Evolutionary conservation across 176 grass and related monocot species (phyloP).

Genomic region (Poa annua): DNA sequence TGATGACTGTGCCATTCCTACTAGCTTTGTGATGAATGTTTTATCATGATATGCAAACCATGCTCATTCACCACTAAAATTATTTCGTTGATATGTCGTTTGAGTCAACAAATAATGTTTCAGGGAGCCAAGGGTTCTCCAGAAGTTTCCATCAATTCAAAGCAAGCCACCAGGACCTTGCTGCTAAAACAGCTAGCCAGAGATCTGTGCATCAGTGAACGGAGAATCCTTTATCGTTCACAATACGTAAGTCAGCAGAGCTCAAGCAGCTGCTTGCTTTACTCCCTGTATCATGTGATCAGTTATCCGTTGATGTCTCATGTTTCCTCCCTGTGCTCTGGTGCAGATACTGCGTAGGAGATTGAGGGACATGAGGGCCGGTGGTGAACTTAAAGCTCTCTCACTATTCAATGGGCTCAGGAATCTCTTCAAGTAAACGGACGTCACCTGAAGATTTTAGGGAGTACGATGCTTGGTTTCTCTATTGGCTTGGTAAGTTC

Average conservation of each 20-base stretch:
- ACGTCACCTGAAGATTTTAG: not conserved
- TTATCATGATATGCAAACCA: not conserved
- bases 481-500: conserved; percentile 12
- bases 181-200: conserved; percentile 86
- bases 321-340: not conserved
- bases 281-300: not conserved
- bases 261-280: not conserved
- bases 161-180: conserved; percentile 76
- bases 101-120: conserved; percentile 34
- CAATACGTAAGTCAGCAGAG: conserved; percentile 68
- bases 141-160: conserved; percentile 55
- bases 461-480: not conserved
- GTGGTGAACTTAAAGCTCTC: conserved; percentile 83
- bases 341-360: conserved; percentile 82
- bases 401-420: conserved; percentile 83
- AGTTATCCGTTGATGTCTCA: not conserved
- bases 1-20: not conserved
- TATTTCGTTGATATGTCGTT: not conserved
- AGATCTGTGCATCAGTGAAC: conserved; percentile 86
- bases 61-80: not conserved
- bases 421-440: conserved; percentile 78
- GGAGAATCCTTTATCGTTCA: conserved; percentile 84
- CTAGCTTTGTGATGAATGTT: not conserved
- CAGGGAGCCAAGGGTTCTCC: conserved; percentile 51
- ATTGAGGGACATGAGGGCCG: conserved; percentile 82